Evolutionary conservation across 1,284 basidiomycete species (phyloP).

Genomic region (Mycena citricolor): DNA sequence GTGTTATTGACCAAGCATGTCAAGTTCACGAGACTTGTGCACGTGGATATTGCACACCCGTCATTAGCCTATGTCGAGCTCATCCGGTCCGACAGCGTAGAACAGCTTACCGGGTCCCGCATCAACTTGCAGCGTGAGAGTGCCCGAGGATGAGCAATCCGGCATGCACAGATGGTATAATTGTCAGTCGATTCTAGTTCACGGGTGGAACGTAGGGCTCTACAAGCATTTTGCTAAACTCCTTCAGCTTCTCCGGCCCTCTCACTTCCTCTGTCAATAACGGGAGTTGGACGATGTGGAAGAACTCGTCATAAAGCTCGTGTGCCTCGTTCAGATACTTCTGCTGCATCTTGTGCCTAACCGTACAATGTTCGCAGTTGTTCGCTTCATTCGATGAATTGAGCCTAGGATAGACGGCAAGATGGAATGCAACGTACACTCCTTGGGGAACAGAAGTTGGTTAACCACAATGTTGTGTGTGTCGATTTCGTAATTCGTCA

Average conservation of each 20-base stretch:
- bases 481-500: conserved; percentile 96
- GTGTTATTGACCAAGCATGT: no score
- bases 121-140: no score
- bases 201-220: conserved; percentile 50
- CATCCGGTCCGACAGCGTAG: no score
- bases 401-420: conserved; percentile 1
- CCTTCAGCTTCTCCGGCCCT: conserved; percentile 89
- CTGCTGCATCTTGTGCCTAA: conserved; percentile 96
- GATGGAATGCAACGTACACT: conserved; percentile 50
- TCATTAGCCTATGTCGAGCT: no score
- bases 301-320: conserved; percentile 95
- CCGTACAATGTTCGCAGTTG: conserved; percentile 93
- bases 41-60: no score
- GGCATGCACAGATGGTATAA: no score
- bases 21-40: no score
- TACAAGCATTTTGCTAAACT: conserved; percentile 87
- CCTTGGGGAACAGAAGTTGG: conserved; percentile 93
- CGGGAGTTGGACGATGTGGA: conserved; percentile 92
- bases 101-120: no score
- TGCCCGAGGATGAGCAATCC: no score
- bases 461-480: conserved; percentile 99
- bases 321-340: conserved; percentile 94
- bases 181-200: conserved; percentile 10
- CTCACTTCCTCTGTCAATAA: conserved; percentile 96
- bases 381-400: conserved; percentile 51